phyloP scores from a whole-genome alignment of 306 rosid genomes.

The Geum urbanum region DNA sequence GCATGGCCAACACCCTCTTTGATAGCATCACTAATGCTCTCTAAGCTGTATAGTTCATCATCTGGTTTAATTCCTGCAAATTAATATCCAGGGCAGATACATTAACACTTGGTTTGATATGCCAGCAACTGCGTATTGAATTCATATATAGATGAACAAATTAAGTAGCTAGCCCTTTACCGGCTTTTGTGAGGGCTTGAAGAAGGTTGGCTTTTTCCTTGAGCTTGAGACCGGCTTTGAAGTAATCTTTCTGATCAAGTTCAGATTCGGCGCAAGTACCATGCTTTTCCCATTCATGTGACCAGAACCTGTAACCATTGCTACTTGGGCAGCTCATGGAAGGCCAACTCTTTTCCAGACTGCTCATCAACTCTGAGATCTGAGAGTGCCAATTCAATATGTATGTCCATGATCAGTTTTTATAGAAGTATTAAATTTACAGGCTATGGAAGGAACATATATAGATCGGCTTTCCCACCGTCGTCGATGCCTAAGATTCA shows the following conservation, averaged over 20 bases:
- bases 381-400: slow-evolving; percentile 10
- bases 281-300: slow-evolving; percentile 91
- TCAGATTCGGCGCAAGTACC: slow-evolving; percentile 78
- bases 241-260: slow-evolving; percentile 61
- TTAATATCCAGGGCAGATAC: not conserved
- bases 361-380: slow-evolving; percentile 52
- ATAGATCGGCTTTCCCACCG: not conserved
- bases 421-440: not conserved
- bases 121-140: not conserved
- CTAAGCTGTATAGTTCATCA: slow-evolving; percentile 49
- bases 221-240: slow-evolving; percentile 55
- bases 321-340: slow-evolving; percentile 86
- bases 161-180: slow-evolving; percentile 4
- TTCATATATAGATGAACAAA: not conserved
- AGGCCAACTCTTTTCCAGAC: slow-evolving; percentile 62
- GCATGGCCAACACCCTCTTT: slow-evolving; percentile 40
- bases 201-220: slow-evolving; percentile 57
- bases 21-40: slow-evolving; percentile 40
- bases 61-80: slow-evolving; percentile 58
- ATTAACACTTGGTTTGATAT: not conserved
- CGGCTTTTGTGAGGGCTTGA: slow-evolving; percentile 44
- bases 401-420: no score
- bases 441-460: not conserved
- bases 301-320: slow-evolving; percentile 68
- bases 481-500: not conserved